phyloP scores from a whole-genome alignment of 2,329 filamentous ascomycete species.

The Setomelanomma holmii region DNA sequence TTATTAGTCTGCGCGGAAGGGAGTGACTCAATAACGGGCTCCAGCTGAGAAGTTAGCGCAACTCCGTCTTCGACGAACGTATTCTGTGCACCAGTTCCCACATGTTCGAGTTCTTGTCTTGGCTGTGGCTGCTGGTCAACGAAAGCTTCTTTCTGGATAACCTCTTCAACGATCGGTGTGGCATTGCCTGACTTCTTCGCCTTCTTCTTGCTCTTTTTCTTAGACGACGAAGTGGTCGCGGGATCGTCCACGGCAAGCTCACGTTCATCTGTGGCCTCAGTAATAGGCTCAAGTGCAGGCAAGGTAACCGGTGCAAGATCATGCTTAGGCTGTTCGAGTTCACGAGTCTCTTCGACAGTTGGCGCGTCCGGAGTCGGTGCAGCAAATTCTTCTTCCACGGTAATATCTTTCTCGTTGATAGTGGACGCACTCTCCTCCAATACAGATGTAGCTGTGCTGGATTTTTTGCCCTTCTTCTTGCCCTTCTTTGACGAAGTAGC shows the following conservation, averaged over 20 bases:
- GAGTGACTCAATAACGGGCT: neutral
- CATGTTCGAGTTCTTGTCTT: too few relatives aligned
- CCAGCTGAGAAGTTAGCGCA: neutral
- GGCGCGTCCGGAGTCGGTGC: neutral
- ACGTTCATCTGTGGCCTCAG: neutral
- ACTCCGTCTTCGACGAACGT: too few relatives aligned
- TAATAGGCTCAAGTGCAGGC: neutral
- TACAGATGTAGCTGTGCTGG: constrained; percentile 8
- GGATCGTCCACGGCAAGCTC: neutral
- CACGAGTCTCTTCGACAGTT: constrained; percentile 1
- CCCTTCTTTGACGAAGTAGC: constrained; percentile 19
- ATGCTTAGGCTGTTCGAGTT: constrained; percentile 3
- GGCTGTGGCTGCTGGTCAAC: neutral
- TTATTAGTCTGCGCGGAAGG: too few relatives aligned
- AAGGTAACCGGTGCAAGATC: constrained; percentile 12
- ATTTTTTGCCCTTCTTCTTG: constrained; percentile 29
- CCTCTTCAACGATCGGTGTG: constrained; percentile 16
- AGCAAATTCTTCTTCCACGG: neutral
- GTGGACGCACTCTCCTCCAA: neutral
- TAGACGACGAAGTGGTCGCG: neutral
- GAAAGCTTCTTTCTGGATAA: neutral
- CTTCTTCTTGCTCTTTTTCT: constrained; percentile 33
- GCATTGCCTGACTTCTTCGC: constrained; percentile 19
- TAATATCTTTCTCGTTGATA: neutral
- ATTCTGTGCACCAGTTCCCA: too few relatives aligned